These are phyloP conservation scores for Graphilbum fragrans DNA, from an alignment of 2,329 filamentous ascomycete genomes.

Conservation along the genomic window DNA sequence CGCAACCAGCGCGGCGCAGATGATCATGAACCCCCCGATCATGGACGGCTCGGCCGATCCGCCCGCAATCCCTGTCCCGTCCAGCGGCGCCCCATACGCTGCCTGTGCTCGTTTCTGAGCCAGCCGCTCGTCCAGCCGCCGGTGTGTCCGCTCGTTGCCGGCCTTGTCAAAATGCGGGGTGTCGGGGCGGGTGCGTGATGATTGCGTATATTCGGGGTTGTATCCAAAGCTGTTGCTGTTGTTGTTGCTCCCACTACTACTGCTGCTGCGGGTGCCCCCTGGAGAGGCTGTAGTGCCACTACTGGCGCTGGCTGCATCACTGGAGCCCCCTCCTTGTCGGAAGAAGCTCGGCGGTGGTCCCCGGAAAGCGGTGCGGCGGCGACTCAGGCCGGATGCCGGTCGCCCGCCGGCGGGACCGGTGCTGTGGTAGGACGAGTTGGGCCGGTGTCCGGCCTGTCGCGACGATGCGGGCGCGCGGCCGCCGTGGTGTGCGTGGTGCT, in stretches of 20 bases:
- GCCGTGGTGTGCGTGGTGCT: constrained; percentile 20
- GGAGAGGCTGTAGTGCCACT: background rate
- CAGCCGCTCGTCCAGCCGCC: constrained; percentile 41
- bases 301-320: background rate
- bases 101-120: constrained; percentile 22
- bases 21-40: constrained; percentile 34
- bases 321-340: constrained; percentile 29
- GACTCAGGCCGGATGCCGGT: constrained; percentile 68
- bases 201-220: constrained; percentile 3
- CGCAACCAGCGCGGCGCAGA: constrained; percentile 32
- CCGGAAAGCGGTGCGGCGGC: constrained; percentile 61
- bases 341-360: constrained; percentile 89
- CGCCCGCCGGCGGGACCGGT: constrained; percentile 57
- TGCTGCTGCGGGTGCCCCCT: background rate
- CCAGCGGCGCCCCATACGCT: constrained; percentile 6
- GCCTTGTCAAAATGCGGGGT: constrained; percentile 69
- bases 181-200: constrained; percentile 24
- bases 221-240: constrained; percentile 3
- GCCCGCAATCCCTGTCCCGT: constrained; percentile 20
- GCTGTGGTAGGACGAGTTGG: constrained; percentile 41
- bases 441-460: constrained; percentile 6
- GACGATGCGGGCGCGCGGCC: constrained; percentile 8
- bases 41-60: constrained; percentile 23
- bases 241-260: background rate
- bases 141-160: constrained; percentile 63